Evolutionary conservation across 345 rosid genomes (phyloP).

Genomic region (Citrus sinensis): DNA sequence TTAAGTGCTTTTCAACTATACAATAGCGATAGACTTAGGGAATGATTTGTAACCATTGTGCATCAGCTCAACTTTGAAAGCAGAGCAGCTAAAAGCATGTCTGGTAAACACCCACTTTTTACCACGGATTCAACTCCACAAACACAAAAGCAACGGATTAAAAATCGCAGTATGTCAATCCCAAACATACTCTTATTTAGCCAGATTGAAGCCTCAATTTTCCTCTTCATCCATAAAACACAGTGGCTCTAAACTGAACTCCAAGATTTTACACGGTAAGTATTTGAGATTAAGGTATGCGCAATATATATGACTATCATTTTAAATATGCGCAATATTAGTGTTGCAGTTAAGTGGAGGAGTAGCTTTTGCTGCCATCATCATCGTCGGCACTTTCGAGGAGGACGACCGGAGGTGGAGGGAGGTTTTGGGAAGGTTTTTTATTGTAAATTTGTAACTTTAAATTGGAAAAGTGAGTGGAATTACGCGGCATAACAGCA

Average conservation of each 20-base stretch:
- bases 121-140: too few species aligned
- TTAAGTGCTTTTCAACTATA: background rate
- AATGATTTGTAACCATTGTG: too few species aligned
- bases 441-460: background rate
- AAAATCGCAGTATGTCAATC: too few species aligned
- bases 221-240: too few species aligned
- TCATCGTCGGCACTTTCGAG: constrained; percentile 18
- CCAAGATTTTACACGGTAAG: background rate
- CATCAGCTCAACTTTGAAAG: too few species aligned
- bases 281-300: background rate
- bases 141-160: too few species aligned
- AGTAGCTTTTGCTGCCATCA: constrained; percentile 18
- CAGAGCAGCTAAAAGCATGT: too few species aligned
- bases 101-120: too few species aligned
- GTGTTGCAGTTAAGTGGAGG: constrained; percentile 1
- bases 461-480: background rate
- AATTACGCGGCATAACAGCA: background rate
- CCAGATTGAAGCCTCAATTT: too few species aligned
- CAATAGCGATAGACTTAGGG: background rate
- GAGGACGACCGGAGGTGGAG: background rate
- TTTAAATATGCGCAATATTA: background rate
- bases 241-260: too few species aligned
- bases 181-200: too few species aligned
- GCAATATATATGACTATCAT: too few species aligned
- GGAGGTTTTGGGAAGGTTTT: background rate